Conservation (phyloP, 768 basidiomycete species). For the Lactifluus volemus region DNA sequence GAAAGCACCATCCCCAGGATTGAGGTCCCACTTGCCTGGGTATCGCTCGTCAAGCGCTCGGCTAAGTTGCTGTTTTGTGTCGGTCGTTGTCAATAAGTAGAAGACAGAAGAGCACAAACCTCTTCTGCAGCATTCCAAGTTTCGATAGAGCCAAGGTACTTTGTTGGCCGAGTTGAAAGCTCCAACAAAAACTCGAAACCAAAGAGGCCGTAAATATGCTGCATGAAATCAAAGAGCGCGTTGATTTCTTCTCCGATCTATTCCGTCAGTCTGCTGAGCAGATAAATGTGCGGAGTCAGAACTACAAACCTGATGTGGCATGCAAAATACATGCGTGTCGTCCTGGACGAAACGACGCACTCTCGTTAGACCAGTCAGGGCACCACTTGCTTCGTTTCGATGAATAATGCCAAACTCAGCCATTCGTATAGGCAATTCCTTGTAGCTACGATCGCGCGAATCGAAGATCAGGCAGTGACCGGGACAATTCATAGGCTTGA, state of each 20-base stretch:
- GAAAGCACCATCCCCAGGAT: slow-evolving; percentile 97
- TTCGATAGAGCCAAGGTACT: slow-evolving; percentile 80
- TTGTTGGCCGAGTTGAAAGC: slow-evolving; percentile 93
- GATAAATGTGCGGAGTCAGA: not conserved
- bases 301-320: slow-evolving; percentile 67
- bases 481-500: slow-evolving; percentile 99
- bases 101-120: slow-evolving; percentile 33
- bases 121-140: slow-evolving; percentile 88
- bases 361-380: slow-evolving; percentile 85
- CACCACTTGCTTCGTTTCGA: slow-evolving; percentile 92
- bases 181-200: slow-evolving; percentile 93
- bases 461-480: slow-evolving; percentile 96
- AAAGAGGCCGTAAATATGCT: slow-evolving; percentile 87
- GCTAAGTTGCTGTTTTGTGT: slow-evolving; percentile 58
- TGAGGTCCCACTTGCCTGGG: slow-evolving; percentile 84
- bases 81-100: not conserved
- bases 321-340: slow-evolving; percentile 98
- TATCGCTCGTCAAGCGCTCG: slow-evolving; percentile 78
- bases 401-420: slow-evolving; percentile 98
- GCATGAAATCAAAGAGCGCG: slow-evolving; percentile 88
- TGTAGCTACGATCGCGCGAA: slow-evolving; percentile 86
- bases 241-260: slow-evolving; percentile 84
- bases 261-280: not conserved
- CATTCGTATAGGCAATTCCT: slow-evolving; percentile 94
- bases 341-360: slow-evolving; percentile 96